A percentile compares a stretch with the other conserved stretches of the same genome.
Conservation (phyloP, 1,284 basidiomycete genomes). For the Leccinum solheimii region DNA sequence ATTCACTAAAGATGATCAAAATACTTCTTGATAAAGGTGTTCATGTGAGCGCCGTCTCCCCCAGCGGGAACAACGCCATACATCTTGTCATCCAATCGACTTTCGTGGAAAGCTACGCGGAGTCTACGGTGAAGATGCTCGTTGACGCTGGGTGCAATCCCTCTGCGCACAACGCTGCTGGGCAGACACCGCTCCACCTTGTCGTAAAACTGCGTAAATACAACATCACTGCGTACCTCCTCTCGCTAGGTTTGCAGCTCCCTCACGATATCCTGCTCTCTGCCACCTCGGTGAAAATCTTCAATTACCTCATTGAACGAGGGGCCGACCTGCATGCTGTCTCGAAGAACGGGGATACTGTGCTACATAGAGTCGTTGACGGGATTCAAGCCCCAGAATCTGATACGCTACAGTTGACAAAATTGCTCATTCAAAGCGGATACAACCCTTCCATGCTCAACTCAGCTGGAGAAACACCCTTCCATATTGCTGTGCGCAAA, state of each 20-base stretch:
- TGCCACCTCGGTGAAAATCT: not conserved
- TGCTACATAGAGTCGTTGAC: not conserved
- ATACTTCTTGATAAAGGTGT: not conserved
- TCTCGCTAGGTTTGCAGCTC: not conserved
- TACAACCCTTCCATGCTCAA: constrained; percentile 2
- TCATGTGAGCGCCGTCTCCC: not conserved
- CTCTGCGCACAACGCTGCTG: not conserved
- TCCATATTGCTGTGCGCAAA: not conserved
- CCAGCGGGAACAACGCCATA: constrained; percentile 2
- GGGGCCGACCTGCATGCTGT: not conserved
- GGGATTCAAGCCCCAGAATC: not conserved
- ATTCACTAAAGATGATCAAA: not conserved
- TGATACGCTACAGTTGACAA: not conserved
- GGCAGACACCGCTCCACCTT: not conserved
- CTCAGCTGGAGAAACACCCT: constrained; percentile 2
- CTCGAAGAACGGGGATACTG: not conserved
- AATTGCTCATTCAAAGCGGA: not conserved
- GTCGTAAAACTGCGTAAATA: not conserved
- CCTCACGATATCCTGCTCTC: not conserved
- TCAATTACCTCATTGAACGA: not conserved
- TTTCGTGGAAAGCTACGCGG: not conserved
- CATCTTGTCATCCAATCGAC: not conserved
- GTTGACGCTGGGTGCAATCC: not conserved
- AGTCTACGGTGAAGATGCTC: not conserved
- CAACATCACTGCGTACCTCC: not conserved